phyloP scores from a whole-genome alignment of 306 rosid species.

The Quercus suber region DNA sequence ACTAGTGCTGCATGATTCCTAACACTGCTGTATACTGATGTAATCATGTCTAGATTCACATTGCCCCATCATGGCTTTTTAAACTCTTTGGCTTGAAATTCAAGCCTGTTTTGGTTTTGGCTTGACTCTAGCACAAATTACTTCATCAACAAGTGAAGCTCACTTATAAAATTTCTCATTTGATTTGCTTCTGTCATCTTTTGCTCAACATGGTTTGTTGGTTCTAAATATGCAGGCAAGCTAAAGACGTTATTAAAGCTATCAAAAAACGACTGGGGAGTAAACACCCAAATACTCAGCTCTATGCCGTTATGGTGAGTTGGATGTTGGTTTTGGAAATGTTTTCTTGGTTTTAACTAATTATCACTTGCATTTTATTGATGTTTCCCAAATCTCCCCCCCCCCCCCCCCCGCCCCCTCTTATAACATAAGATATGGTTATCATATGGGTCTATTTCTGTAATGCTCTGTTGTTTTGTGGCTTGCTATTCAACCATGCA shows the following conservation, averaged over 20 bases:
- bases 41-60: neutral
- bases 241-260: constrained; percentile 73
- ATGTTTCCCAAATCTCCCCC: neutral
- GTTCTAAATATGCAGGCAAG: constrained; percentile 52
- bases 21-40: neutral
- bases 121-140: neutral
- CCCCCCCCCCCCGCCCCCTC: no score
- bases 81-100: neutral
- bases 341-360: neutral
- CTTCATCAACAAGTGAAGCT: neutral
- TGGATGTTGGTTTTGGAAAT: constrained; percentile 9
- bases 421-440: neutral
- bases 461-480: constrained; percentile 16
- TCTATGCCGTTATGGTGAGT: constrained; percentile 79
- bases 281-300: constrained; percentile 67
- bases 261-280: constrained; percentile 78
- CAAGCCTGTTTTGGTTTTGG: neutral
- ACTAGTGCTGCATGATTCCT: neutral
- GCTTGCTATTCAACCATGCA: constrained; percentile 10
- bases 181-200: constrained; percentile 6
- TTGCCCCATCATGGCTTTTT: neutral
- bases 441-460: constrained; percentile 12
- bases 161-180: neutral
- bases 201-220: constrained; percentile 4
- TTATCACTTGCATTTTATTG: neutral